These are phyloP conservation scores for Pyracantha coccinea DNA, from an alignment of 331 rosid genomes.

Conservation along the genomic window DNA sequence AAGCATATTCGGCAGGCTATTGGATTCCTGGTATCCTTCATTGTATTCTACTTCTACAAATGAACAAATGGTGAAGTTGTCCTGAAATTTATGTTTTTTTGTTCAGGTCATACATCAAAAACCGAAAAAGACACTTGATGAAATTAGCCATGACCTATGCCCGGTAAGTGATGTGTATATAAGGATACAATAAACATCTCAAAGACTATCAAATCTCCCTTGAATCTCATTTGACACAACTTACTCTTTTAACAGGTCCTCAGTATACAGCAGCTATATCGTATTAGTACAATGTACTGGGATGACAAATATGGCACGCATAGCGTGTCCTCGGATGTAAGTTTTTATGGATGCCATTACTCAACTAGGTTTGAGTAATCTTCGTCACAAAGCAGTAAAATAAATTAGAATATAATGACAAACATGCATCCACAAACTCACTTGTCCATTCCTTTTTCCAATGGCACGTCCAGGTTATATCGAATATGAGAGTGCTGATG, in stretches of 20 bases:
- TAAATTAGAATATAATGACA: slow-evolving; percentile 2
- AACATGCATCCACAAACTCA: neutral
- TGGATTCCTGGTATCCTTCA: slow-evolving; percentile 62
- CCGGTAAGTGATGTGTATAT: slow-evolving; percentile 40
- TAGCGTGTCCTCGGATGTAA: slow-evolving; percentile 77
- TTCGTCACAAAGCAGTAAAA: slow-evolving; percentile 13
- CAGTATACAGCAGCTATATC: slow-evolving; percentile 78
- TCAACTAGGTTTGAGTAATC: slow-evolving; percentile 26
- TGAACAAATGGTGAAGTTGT: neutral
- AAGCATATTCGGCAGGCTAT: slow-evolving; percentile 84
- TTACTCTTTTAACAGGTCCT: slow-evolving; percentile 49
- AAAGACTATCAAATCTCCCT: slow-evolving; percentile 3
- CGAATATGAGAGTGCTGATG: slow-evolving; percentile 84
- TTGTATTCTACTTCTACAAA: slow-evolving; percentile 7
- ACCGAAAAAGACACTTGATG: slow-evolving; percentile 76
- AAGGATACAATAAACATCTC: neutral
- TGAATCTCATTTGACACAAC: slow-evolving; percentile 1
- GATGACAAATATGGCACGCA: slow-evolving; percentile 90
- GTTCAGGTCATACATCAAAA: slow-evolving; percentile 82
- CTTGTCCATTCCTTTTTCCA: slow-evolving; percentile 1
- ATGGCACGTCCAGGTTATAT: slow-evolving; percentile 54
- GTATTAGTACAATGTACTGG: slow-evolving; percentile 91
- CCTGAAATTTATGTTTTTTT: slow-evolving; percentile 13
- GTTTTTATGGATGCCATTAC: slow-evolving; percentile 37
- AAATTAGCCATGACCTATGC: slow-evolving; percentile 80